Percentiles rank a stretch among this genome's conserved stretches.
These are phyloP conservation scores for Lachancea sp. DNA, from an alignment of 805 yeast species.

Conservation along the genomic window DNA sequence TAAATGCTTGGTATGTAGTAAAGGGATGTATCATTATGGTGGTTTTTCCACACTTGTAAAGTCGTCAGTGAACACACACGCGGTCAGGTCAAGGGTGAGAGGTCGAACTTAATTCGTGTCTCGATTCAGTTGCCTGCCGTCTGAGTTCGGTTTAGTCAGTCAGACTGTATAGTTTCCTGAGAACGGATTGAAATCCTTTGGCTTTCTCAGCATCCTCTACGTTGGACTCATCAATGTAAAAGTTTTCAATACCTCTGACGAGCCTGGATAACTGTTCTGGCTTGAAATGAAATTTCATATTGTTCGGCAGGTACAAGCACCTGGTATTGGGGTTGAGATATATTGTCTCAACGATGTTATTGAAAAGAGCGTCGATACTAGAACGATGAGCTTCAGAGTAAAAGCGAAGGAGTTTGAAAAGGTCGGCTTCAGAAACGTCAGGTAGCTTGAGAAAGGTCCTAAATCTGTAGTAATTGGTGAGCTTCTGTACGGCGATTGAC, in stretches of 20 bases:
- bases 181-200: slow-evolving; percentile 11
- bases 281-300: slow-evolving; percentile 17
- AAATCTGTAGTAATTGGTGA: slow-evolving; percentile 25
- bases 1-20: slow-evolving; percentile 2
- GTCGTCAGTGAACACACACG: background rate
- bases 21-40: slow-evolving; percentile 1
- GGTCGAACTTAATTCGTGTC: background rate
- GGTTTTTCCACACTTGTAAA: background rate
- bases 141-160: background rate
- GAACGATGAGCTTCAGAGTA: slow-evolving; percentile 19
- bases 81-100: background rate
- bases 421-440: slow-evolving; percentile 13
- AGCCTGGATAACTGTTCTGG: slow-evolving; percentile 12
- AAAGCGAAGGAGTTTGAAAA: slow-evolving; percentile 19
- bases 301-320: slow-evolving; percentile 14
- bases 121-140: background rate
- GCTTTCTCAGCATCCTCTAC: slow-evolving; percentile 16
- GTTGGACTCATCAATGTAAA: slow-evolving; percentile 13
- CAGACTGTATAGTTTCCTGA: slow-evolving; percentile 8
- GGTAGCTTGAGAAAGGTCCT: slow-evolving; percentile 23
- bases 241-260: slow-evolving; percentile 10
- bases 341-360: slow-evolving; percentile 29
- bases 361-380: slow-evolving; percentile 22
- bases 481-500: slow-evolving; percentile 10
- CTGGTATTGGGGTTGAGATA: slow-evolving; percentile 21